Conservation (phyloP, 169 alveolate species). For the Cryptosporidium muris region DNA sequence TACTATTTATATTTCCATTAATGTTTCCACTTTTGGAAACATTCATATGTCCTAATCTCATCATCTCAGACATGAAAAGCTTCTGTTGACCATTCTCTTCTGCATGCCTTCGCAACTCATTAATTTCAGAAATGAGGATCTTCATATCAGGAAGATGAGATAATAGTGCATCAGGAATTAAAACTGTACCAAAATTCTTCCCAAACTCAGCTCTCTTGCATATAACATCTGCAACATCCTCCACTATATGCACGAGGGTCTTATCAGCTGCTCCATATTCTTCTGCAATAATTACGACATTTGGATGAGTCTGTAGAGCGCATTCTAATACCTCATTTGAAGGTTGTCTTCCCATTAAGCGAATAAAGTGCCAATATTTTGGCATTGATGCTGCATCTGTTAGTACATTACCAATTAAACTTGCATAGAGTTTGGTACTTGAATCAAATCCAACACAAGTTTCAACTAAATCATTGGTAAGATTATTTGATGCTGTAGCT, state of each 20-base stretch:
- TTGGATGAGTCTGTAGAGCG: conserved; percentile 97
- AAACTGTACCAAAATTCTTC: conserved; percentile 93
- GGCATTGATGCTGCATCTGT: conserved; percentile 98
- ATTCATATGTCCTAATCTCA: conserved; percentile 58
- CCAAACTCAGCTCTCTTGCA: conserved; percentile 92
- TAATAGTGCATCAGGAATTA: conserved; percentile 96
- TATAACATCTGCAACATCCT: conserved; percentile 94
- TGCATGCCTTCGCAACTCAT: conserved; percentile 78
- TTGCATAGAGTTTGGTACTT: conserved; percentile 94
- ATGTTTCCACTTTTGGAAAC: too few relatives aligned
- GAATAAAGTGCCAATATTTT: conserved; percentile 97
- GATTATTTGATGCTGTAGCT: conserved; percentile 92
- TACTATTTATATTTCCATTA: background rate
- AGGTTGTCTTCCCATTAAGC: conserved; percentile 97
- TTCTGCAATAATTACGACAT: conserved; percentile 93
- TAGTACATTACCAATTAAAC: conserved; percentile 96
- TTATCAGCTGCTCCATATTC: conserved; percentile 93
- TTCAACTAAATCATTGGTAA: conserved; percentile 89
- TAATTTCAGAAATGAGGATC: conserved; percentile 87
- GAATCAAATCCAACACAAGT: conserved; percentile 97
- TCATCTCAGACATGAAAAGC: conserved; percentile 60
- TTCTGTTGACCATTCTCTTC: conserved; percentile 61
- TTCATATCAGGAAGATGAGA: conserved; percentile 93
- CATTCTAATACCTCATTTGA: conserved; percentile 93
- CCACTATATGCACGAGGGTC: conserved; percentile 92